These are phyloP conservation scores for Inonotus hispidus DNA, from an alignment of 1,284 basidiomycete species.

Conservation along the genomic window DNA sequence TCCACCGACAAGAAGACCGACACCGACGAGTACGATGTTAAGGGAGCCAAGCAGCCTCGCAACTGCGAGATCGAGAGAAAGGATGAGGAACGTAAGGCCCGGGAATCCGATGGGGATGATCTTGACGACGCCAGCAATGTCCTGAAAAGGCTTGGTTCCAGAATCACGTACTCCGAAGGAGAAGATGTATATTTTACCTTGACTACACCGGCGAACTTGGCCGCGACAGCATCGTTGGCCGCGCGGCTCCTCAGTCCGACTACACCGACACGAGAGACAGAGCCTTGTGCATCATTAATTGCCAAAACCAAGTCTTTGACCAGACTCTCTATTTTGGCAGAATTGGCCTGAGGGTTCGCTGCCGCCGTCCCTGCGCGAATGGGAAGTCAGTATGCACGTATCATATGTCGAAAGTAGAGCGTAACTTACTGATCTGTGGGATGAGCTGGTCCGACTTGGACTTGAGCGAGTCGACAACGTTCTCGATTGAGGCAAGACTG, in stretches of 20 bases:
- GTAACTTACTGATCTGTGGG: constrained; percentile 10
- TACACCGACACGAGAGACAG: constrained; percentile 6
- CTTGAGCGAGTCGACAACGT: constrained; percentile 4
- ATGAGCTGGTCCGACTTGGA: constrained; percentile 1
- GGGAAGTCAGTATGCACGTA: not conserved
- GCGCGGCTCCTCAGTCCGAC: constrained; percentile 15
- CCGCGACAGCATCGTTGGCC: constrained; percentile 16
- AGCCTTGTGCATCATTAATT: constrained; percentile 11
- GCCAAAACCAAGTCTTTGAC: constrained; percentile 9
- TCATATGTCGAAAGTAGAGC: not conserved
- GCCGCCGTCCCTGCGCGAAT: not conserved
- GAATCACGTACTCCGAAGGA: too few species aligned
- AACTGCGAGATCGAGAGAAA: constrained; percentile 19
- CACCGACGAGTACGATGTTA: constrained; percentile 15
- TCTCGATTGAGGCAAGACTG: not conserved
- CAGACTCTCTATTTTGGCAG: constrained; percentile 7
- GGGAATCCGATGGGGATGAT: constrained; percentile 1
- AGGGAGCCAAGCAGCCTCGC: constrained; percentile 17
- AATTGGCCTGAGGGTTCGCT: not conserved
- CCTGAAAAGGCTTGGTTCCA: not conserved
- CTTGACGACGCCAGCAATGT: not conserved
- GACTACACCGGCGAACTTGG: constrained; percentile 13
- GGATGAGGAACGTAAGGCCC: constrained; percentile 14
- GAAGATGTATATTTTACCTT: not conserved
- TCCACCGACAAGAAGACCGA: constrained; percentile 19